These are phyloP conservation scores for Boletus reticulatus DNA, from an alignment of 768 basidiomycete species.

Conservation along the genomic window DNA sequence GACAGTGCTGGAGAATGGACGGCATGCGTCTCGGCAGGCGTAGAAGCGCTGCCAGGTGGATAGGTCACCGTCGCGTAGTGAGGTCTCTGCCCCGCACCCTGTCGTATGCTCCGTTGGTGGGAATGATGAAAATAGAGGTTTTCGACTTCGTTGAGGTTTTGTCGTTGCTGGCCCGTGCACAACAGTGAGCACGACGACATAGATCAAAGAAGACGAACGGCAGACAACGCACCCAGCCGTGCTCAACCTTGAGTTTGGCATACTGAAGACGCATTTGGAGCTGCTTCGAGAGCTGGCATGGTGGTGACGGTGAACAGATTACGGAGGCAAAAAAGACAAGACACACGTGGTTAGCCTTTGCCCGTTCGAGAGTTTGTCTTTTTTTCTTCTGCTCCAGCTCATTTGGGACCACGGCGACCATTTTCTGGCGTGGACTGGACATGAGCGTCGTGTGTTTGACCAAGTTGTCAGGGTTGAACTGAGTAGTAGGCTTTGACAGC, in stretches of 20 bases:
- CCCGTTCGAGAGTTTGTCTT: constrained; percentile 52
- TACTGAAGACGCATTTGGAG: constrained; percentile 74
- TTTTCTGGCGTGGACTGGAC: constrained; percentile 16
- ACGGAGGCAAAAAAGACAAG: neutral
- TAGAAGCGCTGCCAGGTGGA: neutral
- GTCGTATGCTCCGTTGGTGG: constrained; percentile 39
- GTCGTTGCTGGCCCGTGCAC: constrained; percentile 54
- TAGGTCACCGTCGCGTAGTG: constrained; percentile 7
- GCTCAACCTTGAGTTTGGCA: constrained; percentile 74
- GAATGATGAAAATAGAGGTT: constrained; percentile 80
- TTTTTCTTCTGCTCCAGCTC: constrained; percentile 38
- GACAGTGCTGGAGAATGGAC: constrained; percentile 14
- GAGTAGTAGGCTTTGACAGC: too few species aligned
- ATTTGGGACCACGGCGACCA: constrained; percentile 19
- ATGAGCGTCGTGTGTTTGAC: neutral
- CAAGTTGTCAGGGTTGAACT: neutral
- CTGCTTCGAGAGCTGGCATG: constrained; percentile 60
- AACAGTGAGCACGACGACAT: neutral
- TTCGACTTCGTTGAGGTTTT: constrained; percentile 78
- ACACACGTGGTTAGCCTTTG: constrained; percentile 57
- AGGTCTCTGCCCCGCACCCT: constrained; percentile 15
- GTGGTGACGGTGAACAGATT: neutral
- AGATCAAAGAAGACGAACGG: neutral
- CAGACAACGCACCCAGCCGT: constrained; percentile 60
- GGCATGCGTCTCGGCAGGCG: constrained; percentile 5